phyloP scores from a whole-genome alignment of 2,329 filamentous ascomycete genomes.

The Colletotrichum sp. region DNA sequence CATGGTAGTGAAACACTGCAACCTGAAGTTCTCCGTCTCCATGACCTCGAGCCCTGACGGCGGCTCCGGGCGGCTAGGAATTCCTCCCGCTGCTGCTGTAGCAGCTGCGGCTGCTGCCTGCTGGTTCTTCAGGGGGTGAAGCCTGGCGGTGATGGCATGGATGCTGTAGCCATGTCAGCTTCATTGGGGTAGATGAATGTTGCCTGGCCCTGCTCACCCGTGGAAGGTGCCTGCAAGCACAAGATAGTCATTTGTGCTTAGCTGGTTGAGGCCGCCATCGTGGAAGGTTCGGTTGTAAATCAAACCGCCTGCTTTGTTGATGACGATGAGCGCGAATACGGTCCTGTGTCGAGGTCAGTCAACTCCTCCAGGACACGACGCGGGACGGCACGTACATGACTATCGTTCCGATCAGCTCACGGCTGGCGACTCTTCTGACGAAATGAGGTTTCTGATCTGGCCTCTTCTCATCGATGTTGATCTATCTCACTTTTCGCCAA shows the following conservation, averaged over 20 bases:
- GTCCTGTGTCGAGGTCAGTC: slow-evolving; percentile 64
- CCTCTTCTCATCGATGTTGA: background rate
- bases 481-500: background rate
- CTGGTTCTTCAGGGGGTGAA: slow-evolving; percentile 58
- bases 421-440: background rate
- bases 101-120: slow-evolving; percentile 39
- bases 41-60: slow-evolving; percentile 88
- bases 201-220: slow-evolving; percentile 64
- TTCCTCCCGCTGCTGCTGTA: slow-evolving; percentile 28
- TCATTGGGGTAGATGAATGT: slow-evolving; percentile 25
- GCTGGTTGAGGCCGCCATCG: slow-evolving; percentile 81
- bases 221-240: slow-evolving; percentile 98
- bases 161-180: slow-evolving; percentile 50
- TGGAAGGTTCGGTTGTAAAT: slow-evolving; percentile 97
- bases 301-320: slow-evolving; percentile 97
- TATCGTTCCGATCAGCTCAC: background rate
- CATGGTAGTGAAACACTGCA: slow-evolving; percentile 95
- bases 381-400: background rate
- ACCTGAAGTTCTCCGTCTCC: slow-evolving; percentile 90
- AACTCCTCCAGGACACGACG: background rate
- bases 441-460: background rate
- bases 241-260: slow-evolving; percentile 95
- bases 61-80: slow-evolving; percentile 61
- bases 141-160: slow-evolving; percentile 71
- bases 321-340: slow-evolving; percentile 93